Evolutionary conservation across 2,329 filamentous ascomycete genomes (phyloP), one percentile per base, ranked within the genome.

Genomic region (Sarocladium brachiariae): DNA sequence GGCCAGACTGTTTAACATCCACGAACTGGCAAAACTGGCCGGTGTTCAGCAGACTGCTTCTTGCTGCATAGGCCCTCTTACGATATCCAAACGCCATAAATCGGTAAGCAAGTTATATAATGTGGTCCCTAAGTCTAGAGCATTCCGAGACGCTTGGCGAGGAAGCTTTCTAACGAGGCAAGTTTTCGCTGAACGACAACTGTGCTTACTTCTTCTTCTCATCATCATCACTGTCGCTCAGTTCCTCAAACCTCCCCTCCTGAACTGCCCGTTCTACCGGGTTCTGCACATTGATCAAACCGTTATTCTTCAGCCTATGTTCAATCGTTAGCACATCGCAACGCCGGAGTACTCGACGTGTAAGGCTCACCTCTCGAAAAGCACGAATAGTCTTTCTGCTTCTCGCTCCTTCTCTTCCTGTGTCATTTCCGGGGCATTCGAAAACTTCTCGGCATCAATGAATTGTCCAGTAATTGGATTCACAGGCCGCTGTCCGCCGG

Each of bases 401-500:
- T 99, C 93, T 52, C 87, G 76, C 65, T 96, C 88, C 66, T 92
- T 96, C 70, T 97, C 92, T 56, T 91, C 90, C 43, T 87, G 74
- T 0, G 87, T 93, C 92, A 97, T 96, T 46, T 87, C 81, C 1
- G 82, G 81, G 10, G 73, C 66, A 3, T 81, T 70, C 6, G 80
- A 71, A 6, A 72, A 68, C 50, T 74, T 76, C 65, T 92, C 87
- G 33, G 73, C 75, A 56, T 89, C 84, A 48, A 89, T 62, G 55
- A 85, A 83, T 65, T 96, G 91, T 0, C 91, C 91, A 1, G 91
- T 96, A 27, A 96, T 81, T 0, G 91, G 89, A 57, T 96, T 96
- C 6, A 50, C 23, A 11, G 49, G 49, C 16, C 49, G 41, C 18
- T 37, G 3, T 7, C 19, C 27, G 16, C 37, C 27, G 10, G n/a